Percentiles rank a stretch among this genome's conserved stretches.
These are phyloP conservation scores for Penicillium fuscoglaucum DNA, from an alignment of 2,329 filamentous ascomycete species.

Conservation along the genomic window DNA sequence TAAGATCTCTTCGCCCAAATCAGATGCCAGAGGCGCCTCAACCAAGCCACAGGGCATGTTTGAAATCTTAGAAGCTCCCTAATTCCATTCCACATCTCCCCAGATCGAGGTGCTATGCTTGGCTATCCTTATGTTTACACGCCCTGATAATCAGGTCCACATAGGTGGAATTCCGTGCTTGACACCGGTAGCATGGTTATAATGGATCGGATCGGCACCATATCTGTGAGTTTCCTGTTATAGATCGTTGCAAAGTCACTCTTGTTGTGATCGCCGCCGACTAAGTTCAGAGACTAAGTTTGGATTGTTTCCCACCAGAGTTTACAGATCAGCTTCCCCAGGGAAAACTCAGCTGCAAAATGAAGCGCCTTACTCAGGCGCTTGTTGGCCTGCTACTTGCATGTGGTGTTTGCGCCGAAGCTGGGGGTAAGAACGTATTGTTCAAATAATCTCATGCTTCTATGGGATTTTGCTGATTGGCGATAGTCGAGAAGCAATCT, in stretches of 20 bases:
- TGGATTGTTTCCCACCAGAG: neutral
- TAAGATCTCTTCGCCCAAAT: neutral
- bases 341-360: neutral
- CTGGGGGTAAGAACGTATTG: constrained; percentile 24
- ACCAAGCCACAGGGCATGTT: constrained; percentile 4
- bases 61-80: neutral
- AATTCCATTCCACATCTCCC: constrained; percentile 24
- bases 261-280: constrained; percentile 9
- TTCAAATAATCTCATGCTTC: neutral
- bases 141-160: constrained; percentile 1
- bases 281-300: constrained; percentile 17
- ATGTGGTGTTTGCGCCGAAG: constrained; percentile 22
- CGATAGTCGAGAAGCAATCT: constrained; percentile 4
- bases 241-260: constrained; percentile 8
- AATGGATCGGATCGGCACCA: constrained; percentile 25
- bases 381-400: constrained; percentile 17
- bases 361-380: constrained; percentile 18
- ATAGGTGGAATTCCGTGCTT: neutral
- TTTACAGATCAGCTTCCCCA: neutral
- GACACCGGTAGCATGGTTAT: constrained; percentile 12
- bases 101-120: constrained; percentile 19
- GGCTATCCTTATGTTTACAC: constrained; percentile 17
- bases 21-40: neutral
- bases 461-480: constrained; percentile 19
- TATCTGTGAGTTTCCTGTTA: neutral